These are phyloP conservation scores for Metschnikowia matae DNA, from an alignment of 805 yeast genomes.

Conservation along the genomic window DNA sequence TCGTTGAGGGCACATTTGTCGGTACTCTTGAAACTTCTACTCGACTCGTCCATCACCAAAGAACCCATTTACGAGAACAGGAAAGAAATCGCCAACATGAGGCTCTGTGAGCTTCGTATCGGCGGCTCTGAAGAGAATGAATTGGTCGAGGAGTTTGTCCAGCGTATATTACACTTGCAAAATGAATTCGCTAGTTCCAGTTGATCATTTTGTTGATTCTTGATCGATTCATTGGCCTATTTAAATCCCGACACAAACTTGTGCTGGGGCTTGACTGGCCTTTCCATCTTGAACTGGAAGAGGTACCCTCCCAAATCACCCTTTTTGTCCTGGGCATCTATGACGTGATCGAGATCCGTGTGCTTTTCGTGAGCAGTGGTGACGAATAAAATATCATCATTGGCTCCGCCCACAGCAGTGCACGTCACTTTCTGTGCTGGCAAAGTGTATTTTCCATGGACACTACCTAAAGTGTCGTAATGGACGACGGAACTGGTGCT, in stretches of 20 bases:
- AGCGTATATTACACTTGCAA: constrained; percentile 29
- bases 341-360: constrained; percentile 31
- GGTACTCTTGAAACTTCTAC: constrained; percentile 44
- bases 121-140: constrained; percentile 68
- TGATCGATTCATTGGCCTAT: background rate
- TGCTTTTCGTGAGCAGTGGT: constrained; percentile 59
- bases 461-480: constrained; percentile 45
- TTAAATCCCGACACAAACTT: constrained; percentile 11
- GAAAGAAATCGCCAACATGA: constrained; percentile 54
- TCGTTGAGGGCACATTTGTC: constrained; percentile 55
- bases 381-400: constrained; percentile 55
- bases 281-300: constrained; percentile 41
- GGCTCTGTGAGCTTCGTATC: constrained; percentile 53
- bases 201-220: no score
- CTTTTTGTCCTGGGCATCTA: constrained; percentile 21
- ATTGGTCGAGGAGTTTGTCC: constrained; percentile 66
- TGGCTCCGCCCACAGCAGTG: constrained; percentile 54
- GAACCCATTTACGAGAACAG: constrained; percentile 54
- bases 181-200: background rate
- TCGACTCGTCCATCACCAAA: constrained; percentile 44
- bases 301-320: constrained; percentile 63
- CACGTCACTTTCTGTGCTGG: constrained; percentile 66
- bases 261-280: constrained; percentile 25
- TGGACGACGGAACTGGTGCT: constrained; percentile 54
- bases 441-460: constrained; percentile 47